Percentiles rank a stretch among this genome's conserved stretches.
These are phyloP conservation scores for Chloris gayana DNA, from an alignment of 176 grass and related monocot species.

Conservation along the genomic window DNA sequence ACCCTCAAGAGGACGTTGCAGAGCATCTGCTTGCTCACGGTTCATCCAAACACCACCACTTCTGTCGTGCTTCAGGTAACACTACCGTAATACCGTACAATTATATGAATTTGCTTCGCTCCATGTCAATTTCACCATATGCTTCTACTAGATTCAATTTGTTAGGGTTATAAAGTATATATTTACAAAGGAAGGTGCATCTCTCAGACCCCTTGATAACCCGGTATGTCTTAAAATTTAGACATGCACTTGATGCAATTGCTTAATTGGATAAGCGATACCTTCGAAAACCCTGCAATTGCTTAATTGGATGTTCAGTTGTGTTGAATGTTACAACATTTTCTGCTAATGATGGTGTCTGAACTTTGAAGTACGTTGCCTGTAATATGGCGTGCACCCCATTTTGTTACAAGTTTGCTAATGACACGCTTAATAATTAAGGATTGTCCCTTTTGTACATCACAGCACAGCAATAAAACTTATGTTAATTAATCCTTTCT, in stretches of 20 bases:
- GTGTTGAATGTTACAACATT: not conserved
- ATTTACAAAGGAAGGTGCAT: not conserved
- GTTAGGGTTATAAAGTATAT: not conserved
- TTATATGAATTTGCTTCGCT: not conserved
- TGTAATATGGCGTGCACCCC: not conserved
- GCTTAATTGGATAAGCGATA: not conserved
- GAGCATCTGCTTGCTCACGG: constrained; percentile 77
- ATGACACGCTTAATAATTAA: not conserved
- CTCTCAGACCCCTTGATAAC: not conserved
- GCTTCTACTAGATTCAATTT: not conserved
- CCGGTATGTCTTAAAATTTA: not conserved
- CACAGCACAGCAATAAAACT: not conserved
- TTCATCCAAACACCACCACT: constrained; percentile 91
- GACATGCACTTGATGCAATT: not conserved
- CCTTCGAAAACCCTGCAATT: not conserved
- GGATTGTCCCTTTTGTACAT: no score
- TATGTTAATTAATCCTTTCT: not conserved
- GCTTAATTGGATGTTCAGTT: not conserved
- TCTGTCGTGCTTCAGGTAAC: constrained; percentile 79
- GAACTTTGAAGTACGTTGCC: not conserved
- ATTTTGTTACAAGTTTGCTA: not conserved
- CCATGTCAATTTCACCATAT: not conserved
- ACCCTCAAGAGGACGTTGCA: constrained; percentile 83
- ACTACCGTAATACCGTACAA: not conserved
- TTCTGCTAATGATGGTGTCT: not conserved